These are phyloP conservation scores for Ustulina deusta DNA, from an alignment of 2,329 filamentous ascomycete genomes.

Conservation along the genomic window DNA sequence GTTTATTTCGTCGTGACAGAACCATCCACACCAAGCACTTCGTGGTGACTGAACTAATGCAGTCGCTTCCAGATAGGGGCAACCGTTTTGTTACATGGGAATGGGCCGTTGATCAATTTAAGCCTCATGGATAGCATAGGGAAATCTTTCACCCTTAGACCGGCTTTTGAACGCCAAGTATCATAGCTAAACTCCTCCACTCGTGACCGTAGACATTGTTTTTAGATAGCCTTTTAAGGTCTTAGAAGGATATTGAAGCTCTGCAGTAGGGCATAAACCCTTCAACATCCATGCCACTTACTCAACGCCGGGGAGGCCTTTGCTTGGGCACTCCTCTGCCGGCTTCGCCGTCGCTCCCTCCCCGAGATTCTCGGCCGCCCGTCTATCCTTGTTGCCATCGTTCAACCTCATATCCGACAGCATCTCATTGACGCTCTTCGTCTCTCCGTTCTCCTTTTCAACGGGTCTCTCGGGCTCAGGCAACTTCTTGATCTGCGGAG, in stretches of 20 bases:
- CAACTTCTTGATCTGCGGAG: conserved; percentile 43
- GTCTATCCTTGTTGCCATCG: neutral
- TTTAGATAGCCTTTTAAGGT: neutral
- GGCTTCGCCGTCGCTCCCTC: neutral
- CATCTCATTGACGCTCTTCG: conserved; percentile 36
- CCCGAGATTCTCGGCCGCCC: neutral
- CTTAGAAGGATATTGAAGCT: neutral
- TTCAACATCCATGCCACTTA: neutral
- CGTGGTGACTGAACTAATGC: neutral
- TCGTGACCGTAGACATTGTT: neutral
- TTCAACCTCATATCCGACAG: conserved; percentile 40
- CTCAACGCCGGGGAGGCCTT: neutral
- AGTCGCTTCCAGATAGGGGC: too few species aligned
- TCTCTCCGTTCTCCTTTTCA: neutral
- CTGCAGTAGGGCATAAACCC: neutral
- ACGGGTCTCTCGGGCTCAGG: conserved; percentile 5
- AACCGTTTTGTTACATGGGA: too few species aligned
- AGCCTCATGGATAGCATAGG: too few species aligned
- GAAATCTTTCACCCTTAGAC: neutral
- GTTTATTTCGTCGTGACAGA: neutral
- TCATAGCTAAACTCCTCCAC: neutral
- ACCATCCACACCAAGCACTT: neutral
- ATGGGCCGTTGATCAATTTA: too few species aligned
- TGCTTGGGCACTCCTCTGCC: neutral
- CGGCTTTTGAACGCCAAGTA: neutral